These are phyloP conservation scores for Porphyrellus sp. DNA, from an alignment of 1,284 basidiomycete genomes.

Conservation along the genomic window DNA sequence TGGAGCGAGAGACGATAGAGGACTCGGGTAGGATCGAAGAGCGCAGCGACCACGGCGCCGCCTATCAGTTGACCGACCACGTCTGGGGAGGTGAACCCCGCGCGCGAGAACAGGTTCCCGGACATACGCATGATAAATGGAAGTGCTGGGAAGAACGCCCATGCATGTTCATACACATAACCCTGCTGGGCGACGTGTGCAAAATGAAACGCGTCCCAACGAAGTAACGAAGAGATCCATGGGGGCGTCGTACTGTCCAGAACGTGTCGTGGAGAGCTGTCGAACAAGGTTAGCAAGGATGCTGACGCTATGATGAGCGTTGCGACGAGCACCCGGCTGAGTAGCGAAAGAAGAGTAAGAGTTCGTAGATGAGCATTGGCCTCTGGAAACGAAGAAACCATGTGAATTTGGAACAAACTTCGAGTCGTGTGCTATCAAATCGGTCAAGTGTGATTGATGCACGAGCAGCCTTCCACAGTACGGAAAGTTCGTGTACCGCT, in stretches of 20 bases:
- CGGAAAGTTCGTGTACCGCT: background rate
- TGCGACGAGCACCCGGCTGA: slow-evolving; percentile 23
- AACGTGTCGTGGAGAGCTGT: slow-evolving; percentile 43
- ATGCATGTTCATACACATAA: slow-evolving; percentile 79
- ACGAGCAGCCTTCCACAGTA: background rate
- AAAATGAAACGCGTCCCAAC: slow-evolving; percentile 93
- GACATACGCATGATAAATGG: slow-evolving; percentile 52
- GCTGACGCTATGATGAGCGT: slow-evolving; percentile 29
- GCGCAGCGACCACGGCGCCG: slow-evolving; percentile 41
- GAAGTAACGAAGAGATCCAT: slow-evolving; percentile 45
- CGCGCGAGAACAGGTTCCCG: slow-evolving; percentile 26
- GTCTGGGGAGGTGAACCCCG: slow-evolving; percentile 9
- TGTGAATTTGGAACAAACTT: too few relatives aligned
- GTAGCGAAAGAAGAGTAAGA: slow-evolving; percentile 24
- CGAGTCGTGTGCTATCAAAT: too few relatives aligned
- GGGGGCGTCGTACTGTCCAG: slow-evolving; percentile 18
- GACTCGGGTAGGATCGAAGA: slow-evolving; percentile 45
- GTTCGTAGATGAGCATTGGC: slow-evolving; percentile 14
- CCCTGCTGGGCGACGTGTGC: slow-evolving; percentile 58
- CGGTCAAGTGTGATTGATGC: too few relatives aligned
- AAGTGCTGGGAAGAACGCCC: slow-evolving; percentile 83
- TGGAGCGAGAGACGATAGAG: slow-evolving; percentile 65
- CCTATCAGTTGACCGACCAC: slow-evolving; percentile 32
- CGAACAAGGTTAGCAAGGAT: slow-evolving; percentile 40
- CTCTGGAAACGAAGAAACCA: background rate